A percentile compares a stretch with the other conserved stretches of the same genome.
These are phyloP conservation scores for Clathrospora elynae DNA, from an alignment of 2,329 filamentous ascomycete genomes.

Conservation along the genomic window DNA sequence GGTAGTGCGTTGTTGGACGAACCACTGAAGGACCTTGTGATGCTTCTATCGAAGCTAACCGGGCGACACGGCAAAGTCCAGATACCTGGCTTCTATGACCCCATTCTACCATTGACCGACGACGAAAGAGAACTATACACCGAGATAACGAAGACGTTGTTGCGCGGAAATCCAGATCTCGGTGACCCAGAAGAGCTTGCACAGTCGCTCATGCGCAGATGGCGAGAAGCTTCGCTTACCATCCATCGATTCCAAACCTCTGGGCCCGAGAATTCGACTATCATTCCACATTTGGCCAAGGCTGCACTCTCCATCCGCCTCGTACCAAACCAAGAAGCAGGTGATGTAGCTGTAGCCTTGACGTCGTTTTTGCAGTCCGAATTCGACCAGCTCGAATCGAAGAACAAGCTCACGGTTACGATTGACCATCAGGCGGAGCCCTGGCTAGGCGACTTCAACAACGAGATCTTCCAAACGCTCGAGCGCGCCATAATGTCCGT, in stretches of 20 bases:
- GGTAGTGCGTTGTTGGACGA: slow-evolving; percentile 90
- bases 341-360: slow-evolving; percentile 72
- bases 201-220: slow-evolving; percentile 84
- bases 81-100: slow-evolving; percentile 87
- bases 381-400: slow-evolving; percentile 75
- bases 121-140: slow-evolving; percentile 82
- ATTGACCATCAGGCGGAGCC: slow-evolving; percentile 95
- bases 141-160: slow-evolving; percentile 78
- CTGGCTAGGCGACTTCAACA: slow-evolving; percentile 91
- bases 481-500: slow-evolving; percentile 83
- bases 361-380: slow-evolving; percentile 69
- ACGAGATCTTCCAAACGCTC: slow-evolving; percentile 87
- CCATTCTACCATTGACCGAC: slow-evolving; percentile 73
- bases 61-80: slow-evolving; percentile 79
- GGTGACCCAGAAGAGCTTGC: slow-evolving; percentile 73
- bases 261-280: slow-evolving; percentile 82
- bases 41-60: slow-evolving; percentile 80
- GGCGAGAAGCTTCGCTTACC: slow-evolving; percentile 93
- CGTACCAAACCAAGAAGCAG: slow-evolving; percentile 89
- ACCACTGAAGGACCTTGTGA: slow-evolving; percentile 86
- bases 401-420: slow-evolving; percentile 78
- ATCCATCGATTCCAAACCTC: slow-evolving; percentile 93
- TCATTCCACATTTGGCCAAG: slow-evolving; percentile 88
- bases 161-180: slow-evolving; percentile 70
- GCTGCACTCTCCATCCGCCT: slow-evolving; percentile 88